Base-by-base conservation (phyloP, 2,329 filamentous ascomycete species). In the Paecilomyces sp. region DNA sequence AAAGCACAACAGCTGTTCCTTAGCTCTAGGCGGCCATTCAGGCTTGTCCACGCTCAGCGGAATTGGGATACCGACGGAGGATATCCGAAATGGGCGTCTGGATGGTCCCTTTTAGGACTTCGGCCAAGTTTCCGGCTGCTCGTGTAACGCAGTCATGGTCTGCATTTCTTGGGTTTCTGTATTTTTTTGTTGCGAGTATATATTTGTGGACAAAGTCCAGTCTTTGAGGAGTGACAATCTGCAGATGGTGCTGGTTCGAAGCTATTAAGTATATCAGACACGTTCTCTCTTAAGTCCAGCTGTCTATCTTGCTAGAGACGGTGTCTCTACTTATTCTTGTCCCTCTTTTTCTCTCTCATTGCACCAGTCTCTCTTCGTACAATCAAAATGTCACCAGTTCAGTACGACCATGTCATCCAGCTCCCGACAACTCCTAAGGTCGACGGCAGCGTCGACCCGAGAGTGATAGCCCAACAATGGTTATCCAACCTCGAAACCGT, bases 391-490 rank as follows among this genome's bases (percentile, higher is more conserved):
- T 51, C 31, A 6, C 31, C 22, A 34, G 13, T 47, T 15, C 36
- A 25, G 13, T 66, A 65, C 33, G 65, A 65, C 55, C 70, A 73
- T 57, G 61, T 74, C 15, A 66, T 74, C 47, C 64, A 69, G 51
- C 70, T 74, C 6, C 71, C 71, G 8, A 59, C 59, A 15, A 70
- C 69, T 9, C 62, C 72, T 13, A 53, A 57, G 13, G 58, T 57
- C 7, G 47, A 65, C 31, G 60, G 59, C n/a, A 53, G 61, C n/a
- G 34, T 68, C 11, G 65, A 71, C 3, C 63, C 70, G 0, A 61
- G 65, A 24, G 62, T 58, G 11, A 67, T 74, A 30, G 65, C 70
- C 11, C 70, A 74, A 56, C 63, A 67, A 70, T 75, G 73, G 72
- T 61, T 74, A 34, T 65, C 66, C 11, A 61, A 61, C 2, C 61